A percentile compares a stretch with the other conserved stretches of the same genome.
phyloP scores from a whole-genome alignment of 176 grass and related monocot species.

The Carex scoparia region DNA sequence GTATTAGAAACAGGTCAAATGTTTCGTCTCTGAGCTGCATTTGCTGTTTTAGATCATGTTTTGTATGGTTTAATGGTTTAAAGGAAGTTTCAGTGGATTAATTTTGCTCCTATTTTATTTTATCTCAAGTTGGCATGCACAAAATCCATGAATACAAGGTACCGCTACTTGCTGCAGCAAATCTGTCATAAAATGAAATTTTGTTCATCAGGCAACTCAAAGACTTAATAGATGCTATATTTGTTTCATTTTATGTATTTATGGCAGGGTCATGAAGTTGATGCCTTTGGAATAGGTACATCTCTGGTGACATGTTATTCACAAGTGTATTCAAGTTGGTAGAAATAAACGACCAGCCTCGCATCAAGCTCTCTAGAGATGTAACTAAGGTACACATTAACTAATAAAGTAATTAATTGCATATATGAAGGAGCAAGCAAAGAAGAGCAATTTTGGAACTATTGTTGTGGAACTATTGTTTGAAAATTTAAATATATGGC shows the following conservation, averaged over 20 bases:
- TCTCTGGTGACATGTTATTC: constrained; percentile 94
- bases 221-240: neutral
- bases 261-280: constrained; percentile 91
- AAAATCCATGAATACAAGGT: too few species aligned
- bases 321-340: constrained; percentile 99
- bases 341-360: constrained; percentile 90
- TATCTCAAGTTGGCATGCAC: too few species aligned
- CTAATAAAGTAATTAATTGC: neutral
- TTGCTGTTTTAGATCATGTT: too few species aligned
- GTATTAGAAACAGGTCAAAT: too few species aligned
- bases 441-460: neutral
- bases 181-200: too few species aligned
- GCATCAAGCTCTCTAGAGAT: constrained; percentile 96
- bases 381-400: constrained; percentile 59
- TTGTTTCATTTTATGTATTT: constrained; percentile 7
- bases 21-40: too few species aligned
- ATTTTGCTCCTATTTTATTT: too few species aligned
- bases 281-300: constrained; percentile 95
- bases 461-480: neutral
- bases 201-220: neutral
- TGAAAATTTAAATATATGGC: neutral
- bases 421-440: neutral
- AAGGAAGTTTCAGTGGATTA: too few species aligned
- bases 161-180: too few species aligned
- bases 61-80: too few species aligned